Evolutionary conservation across 2,329 filamentous ascomycete species (phyloP), one percentile per base, ranked within the genome.

Genomic region (Talaromyces sp.): DNA sequence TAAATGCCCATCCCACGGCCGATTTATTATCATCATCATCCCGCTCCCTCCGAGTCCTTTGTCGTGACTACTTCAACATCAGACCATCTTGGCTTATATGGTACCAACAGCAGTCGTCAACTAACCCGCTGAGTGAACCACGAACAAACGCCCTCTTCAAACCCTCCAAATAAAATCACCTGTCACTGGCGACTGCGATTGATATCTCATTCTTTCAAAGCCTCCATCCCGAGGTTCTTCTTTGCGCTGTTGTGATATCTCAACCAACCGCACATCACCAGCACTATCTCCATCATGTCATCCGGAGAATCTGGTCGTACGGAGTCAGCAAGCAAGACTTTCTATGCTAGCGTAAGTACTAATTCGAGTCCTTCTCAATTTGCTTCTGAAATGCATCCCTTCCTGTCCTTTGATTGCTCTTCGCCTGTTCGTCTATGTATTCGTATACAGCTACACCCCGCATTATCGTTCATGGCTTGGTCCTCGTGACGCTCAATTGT

Each of bases 271-370:
- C 53, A 36, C 27, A 6, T 19, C 29, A 38, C 54, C 54, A 38
- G 31, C 11, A 40, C 36, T 43, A 19, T 10, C 6, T 49, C 6
- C 51, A 63, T 45, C 68, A 77, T 77, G 75, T 70, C 74, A 31
- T 72, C 72, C 36, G 72, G 73, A 25, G 65, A 64, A 51, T 70
- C 70, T 51, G 69, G 71, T 63, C 73, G 71, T 53, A 71, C 73
- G 64, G 72, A 73, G 54, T 73, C 73, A 49, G 72, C 72, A n/a
- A 71, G 73, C 68, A 76, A 75, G 68, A 76, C 71, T 66, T 77
- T 73, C 63, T 76, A 74, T 68, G 74, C 74, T 51, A 74, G 73
- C 67, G 76, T 77, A 69, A 75, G 76, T 75, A 47, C 29, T 43
- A 17, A 27, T 54, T 34, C 51, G 53, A 62, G 51, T 61, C 61